phyloP scores from a whole-genome alignment of 192 early-diverging fungal species.

The Linnemannia schmuckeri region DNA sequence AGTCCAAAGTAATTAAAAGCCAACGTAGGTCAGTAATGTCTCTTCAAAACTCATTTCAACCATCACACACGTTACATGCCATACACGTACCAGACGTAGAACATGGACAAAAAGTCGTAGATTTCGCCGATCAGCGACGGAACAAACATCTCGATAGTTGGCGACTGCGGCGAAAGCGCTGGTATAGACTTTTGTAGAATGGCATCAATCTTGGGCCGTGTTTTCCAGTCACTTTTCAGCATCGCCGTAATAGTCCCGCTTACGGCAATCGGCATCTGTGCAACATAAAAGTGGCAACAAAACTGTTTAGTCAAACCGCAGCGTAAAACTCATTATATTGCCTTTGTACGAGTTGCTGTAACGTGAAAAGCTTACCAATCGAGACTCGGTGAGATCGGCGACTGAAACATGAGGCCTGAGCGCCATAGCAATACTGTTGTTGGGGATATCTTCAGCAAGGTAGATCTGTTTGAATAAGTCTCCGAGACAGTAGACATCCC shows the following conservation, averaged over 20 bases:
- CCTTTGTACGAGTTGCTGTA: not conserved
- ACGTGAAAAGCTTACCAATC: slow-evolving; percentile 14
- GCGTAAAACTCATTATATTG: not conserved
- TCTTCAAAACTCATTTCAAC: not conserved
- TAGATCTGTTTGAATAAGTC: slow-evolving; percentile 63
- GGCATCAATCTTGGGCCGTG: slow-evolving; percentile 62
- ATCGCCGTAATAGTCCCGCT: slow-evolving; percentile 59
- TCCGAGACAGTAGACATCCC: slow-evolving; percentile 67
- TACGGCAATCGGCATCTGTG: slow-evolving; percentile 62
- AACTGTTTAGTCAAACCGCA: not conserved
- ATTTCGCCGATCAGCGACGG: slow-evolving; percentile 65
- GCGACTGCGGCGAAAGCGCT: slow-evolving; percentile 55
- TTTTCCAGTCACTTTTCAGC: slow-evolving; percentile 58
- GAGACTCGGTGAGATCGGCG: slow-evolving; percentile 26
- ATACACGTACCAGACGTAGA: slow-evolving; percentile 60
- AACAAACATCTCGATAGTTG: slow-evolving; percentile 60
- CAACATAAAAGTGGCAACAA: not conserved
- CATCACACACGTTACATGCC: too few species aligned
- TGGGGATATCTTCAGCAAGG: slow-evolving; percentile 48
- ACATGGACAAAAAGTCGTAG: slow-evolving; percentile 68
- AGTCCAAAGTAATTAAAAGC: not conserved
- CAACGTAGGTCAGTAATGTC: not conserved
- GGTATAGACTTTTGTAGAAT: slow-evolving; percentile 66
- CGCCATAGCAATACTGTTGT: slow-evolving; percentile 48
- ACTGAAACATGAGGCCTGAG: slow-evolving; percentile 17